These are phyloP conservation scores for Decorospora gaudefroyi DNA, from an alignment of 2,329 filamentous ascomycete genomes.

Conservation along the genomic window DNA sequence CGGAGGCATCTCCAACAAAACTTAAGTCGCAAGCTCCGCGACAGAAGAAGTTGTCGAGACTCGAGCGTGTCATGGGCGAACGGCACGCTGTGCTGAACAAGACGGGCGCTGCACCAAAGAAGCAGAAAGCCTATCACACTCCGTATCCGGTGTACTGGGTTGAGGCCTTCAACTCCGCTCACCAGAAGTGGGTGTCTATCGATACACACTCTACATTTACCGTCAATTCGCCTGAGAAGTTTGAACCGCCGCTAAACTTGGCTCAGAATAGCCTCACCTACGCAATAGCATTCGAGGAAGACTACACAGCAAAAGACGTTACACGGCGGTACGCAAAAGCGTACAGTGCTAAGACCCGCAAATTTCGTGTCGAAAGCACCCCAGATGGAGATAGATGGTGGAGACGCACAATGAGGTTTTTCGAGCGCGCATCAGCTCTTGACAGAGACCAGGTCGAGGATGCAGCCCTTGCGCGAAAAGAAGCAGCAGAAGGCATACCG, in stretches of 20 bases:
- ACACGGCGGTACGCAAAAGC: slow-evolving; percentile 85
- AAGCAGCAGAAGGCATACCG: slow-evolving; percentile 78
- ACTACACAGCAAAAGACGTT: slow-evolving; percentile 79
- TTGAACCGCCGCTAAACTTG: slow-evolving; percentile 84
- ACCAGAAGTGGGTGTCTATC: slow-evolving; percentile 89
- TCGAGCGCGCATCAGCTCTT: slow-evolving; percentile 38
- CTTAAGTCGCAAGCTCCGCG: slow-evolving; percentile 27
- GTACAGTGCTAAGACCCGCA: slow-evolving; percentile 88
- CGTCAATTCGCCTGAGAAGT: slow-evolving; percentile 71
- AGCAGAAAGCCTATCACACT: slow-evolving; percentile 66
- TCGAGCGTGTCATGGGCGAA: slow-evolving; percentile 41
- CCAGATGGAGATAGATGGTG: slow-evolving; percentile 62
- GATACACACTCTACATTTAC: slow-evolving; percentile 82
- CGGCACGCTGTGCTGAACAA: slow-evolving; percentile 32
- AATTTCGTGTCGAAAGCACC: slow-evolving; percentile 73
- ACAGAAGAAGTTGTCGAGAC: slow-evolving; percentile 39
- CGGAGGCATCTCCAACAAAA: slow-evolving; percentile 23
- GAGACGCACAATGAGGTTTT: slow-evolving; percentile 55
- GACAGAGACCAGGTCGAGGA: slow-evolving; percentile 86
- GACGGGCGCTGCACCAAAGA: slow-evolving; percentile 41
- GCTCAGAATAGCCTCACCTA: slow-evolving; percentile 78
- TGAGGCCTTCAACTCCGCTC: slow-evolving; percentile 81
- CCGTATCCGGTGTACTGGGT: slow-evolving; percentile 90
- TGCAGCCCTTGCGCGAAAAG: slow-evolving; percentile 70
- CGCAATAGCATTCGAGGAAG: slow-evolving; percentile 81